phyloP scores from a whole-genome alignment of 345 rosid species.

The Populus nigra region DNA sequence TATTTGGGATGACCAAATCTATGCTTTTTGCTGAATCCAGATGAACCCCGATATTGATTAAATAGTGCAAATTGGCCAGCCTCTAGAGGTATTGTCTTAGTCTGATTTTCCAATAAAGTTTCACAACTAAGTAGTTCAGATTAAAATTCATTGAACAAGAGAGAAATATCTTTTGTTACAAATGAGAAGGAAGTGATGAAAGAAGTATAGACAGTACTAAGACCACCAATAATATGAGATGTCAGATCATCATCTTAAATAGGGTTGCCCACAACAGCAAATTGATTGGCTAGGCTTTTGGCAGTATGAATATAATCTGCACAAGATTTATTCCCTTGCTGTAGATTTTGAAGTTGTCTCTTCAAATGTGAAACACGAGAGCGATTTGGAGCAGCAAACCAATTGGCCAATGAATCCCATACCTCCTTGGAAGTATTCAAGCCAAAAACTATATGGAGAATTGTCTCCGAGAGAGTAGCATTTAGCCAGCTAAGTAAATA shows the following conservation, averaged over 20 bases:
- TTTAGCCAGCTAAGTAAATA: not conserved
- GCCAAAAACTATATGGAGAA: too few species aligned
- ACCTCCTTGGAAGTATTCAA: not conserved
- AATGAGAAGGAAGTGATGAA: not conserved
- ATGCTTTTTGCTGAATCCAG: fast-evolving
- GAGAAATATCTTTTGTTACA: not conserved
- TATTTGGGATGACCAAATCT: not conserved
- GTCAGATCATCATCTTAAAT: too few species aligned
- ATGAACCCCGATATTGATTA: not conserved
- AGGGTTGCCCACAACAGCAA: not conserved
- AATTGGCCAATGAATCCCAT: not conserved
- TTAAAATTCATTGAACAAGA: not conserved
- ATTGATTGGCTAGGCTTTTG: not conserved
- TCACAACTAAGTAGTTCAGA: not conserved
- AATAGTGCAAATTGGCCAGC: not conserved
- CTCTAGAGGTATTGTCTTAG: fast-evolving
- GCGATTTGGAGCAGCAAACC: not conserved
- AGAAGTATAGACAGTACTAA: fast-evolving
- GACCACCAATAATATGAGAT: not conserved
- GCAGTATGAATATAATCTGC: too few species aligned
- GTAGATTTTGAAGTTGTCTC: not conserved
- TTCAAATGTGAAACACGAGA: too few species aligned
- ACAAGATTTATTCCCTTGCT: not conserved
- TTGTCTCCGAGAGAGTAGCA: not conserved
- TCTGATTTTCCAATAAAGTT: not conserved